These are phyloP conservation scores for Geotrichum aggregatum DNA, from an alignment of 1,139 yeast genomes.

Conservation along the genomic window DNA sequence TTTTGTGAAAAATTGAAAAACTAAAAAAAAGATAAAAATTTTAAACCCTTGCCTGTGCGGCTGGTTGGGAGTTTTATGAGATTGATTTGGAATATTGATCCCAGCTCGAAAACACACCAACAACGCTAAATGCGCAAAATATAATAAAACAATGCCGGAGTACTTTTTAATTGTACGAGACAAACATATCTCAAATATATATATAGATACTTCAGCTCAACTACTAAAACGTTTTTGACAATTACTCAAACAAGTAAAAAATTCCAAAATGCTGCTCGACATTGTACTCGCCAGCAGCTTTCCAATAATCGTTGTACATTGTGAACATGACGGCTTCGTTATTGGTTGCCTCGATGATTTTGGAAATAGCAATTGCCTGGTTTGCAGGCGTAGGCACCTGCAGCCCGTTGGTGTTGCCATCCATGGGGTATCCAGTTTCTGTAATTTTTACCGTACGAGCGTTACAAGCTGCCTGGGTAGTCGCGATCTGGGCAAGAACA, in stretches of 20 bases:
- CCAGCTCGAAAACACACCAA: too few species aligned
- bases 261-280: constrained; percentile 82
- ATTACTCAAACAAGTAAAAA: constrained; percentile 1
- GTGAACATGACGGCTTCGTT: constrained; percentile 64
- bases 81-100: too few species aligned
- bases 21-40: constrained; percentile 2
- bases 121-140: too few species aligned
- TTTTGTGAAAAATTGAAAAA: background rate
- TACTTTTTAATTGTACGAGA: too few species aligned
- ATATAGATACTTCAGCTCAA: too few species aligned
- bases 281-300: constrained; percentile 74
- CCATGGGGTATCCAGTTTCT: constrained; percentile 87
- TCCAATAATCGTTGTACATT: constrained; percentile 80
- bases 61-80: constrained; percentile 10
- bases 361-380: constrained; percentile 63
- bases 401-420: constrained; percentile 64
- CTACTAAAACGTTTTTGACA: too few species aligned
- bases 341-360: constrained; percentile 51
- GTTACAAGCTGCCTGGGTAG: constrained; percentile 46
- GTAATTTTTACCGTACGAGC: constrained; percentile 49
- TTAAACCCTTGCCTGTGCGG: constrained; percentile 9
- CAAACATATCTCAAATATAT: too few species aligned
- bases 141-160: too few species aligned
- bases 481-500: constrained; percentile 54
- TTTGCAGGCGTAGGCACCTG: constrained; percentile 68